Evolutionary conservation across 306 rosid species (phyloP).

Genomic region (Cyclanthera cordifolia): DNA sequence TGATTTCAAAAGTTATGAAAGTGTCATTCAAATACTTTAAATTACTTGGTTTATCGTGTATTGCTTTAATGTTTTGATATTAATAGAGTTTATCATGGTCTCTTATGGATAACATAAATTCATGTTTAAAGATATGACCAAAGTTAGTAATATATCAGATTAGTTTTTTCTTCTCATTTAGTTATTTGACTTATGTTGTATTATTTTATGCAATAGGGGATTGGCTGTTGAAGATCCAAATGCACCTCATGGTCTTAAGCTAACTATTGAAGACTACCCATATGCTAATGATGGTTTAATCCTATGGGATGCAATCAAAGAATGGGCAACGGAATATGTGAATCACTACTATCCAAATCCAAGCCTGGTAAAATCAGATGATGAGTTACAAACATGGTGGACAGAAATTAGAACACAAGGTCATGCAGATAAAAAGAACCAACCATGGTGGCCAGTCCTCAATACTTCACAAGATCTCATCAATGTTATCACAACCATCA

Average conservation of each 20-base stretch:
- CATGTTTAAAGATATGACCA: no score
- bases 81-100: no score
- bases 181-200: no score
- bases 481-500: slow-evolving; percentile 33
- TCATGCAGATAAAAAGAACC: slow-evolving; percentile 55
- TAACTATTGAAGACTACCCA: slow-evolving; percentile 55
- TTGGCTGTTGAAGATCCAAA: slow-evolving; percentile 52
- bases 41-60: no score
- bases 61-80: no score
- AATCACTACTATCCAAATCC: slow-evolving; percentile 35
- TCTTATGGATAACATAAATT: no score
- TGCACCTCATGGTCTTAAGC: slow-evolving; percentile 52
- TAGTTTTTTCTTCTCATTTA: no score
- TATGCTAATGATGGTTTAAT: slow-evolving; percentile 59
- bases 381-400: slow-evolving; percentile 83
- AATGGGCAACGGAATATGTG: slow-evolving; percentile 55
- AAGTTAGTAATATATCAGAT: no score
- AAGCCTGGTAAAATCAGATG: slow-evolving; percentile 25
- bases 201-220: no score
- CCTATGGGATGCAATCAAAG: slow-evolving; percentile 49
- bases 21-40: no score
- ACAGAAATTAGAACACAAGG: slow-evolving; percentile 50
- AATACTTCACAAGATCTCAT: slow-evolving; percentile 43
- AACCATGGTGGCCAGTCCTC: slow-evolving; percentile 62
- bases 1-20: no score